phyloP scores from a whole-genome alignment of 2,329 filamentous ascomycete genomes.

The Trichoderma sp. region DNA sequence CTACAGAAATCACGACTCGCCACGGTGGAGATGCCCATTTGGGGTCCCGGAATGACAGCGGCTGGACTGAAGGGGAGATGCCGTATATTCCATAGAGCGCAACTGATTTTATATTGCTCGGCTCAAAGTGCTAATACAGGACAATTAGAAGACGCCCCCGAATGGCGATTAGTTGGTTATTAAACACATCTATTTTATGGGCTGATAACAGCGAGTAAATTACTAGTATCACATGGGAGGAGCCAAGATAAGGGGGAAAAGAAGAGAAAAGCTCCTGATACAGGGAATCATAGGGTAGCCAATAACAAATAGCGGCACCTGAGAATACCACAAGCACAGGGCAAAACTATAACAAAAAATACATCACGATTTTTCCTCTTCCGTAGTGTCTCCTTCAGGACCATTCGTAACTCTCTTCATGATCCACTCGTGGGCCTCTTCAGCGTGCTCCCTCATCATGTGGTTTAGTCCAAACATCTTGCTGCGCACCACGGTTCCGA shows the following conservation, averaged over 20 bases:
- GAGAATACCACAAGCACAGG: background rate
- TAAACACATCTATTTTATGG: background rate
- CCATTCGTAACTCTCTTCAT: slow-evolving; percentile 39
- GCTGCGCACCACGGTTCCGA: slow-evolving; percentile 60
- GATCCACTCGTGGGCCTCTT: slow-evolving; percentile 57
- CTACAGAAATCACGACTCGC: background rate
- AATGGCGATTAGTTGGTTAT: background rate
- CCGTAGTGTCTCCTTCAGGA: slow-evolving; percentile 48
- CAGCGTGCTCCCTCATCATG: slow-evolving; percentile 59
- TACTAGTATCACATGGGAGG: background rate
- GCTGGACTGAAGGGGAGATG: background rate
- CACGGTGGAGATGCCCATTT: background rate
- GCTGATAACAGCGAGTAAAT: background rate
- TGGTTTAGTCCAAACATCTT: slow-evolving; percentile 49
- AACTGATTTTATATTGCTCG: background rate
- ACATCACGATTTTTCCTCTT: slow-evolving; percentile 44
- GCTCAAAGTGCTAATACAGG: background rate
- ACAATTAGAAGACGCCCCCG: background rate
- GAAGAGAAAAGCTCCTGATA: background rate
- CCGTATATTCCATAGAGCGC: background rate
- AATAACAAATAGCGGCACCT: background rate
- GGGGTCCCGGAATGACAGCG: background rate
- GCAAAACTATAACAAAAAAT: background rate
- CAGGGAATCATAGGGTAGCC: background rate
- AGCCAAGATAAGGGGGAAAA: background rate